Base-by-base conservation (phyloP, 331 rosid genomes). In the Rosa hybrid region DNA sequence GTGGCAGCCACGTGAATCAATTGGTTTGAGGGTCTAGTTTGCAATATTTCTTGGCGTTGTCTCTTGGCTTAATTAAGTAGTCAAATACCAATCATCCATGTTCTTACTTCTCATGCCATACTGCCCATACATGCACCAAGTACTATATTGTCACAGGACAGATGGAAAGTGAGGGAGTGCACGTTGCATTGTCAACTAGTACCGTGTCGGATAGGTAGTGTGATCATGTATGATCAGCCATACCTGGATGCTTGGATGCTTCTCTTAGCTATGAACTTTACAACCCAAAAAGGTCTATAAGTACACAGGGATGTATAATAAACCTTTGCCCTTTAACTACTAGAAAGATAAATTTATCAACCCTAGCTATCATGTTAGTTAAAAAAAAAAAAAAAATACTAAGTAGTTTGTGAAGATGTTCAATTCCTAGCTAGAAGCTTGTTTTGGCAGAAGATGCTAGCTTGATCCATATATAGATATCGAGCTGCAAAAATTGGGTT, bases 171-270 rank as follows among this genome's bases (percentile, higher is more conserved):
- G 57, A 44, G n/a, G 77, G 53, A 79, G 67, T 69, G 84, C 93
- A 86, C 89, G 92, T 88, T 89, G 78, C 83, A 81, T 68, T 89
- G 92, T 86, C 82, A 87, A 78, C 34, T 84, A 80, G 86, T 57
- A 87, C 68, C 81, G 75, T 78, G 86, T 86, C 84, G 65, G 81
- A 78, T 78, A 2, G 48, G 18, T 78, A 1, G 45, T 49, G 60
- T 34, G 39, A 34, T 34, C 39, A 34, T 3, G 39, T 3, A 34
- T 25, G 8, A 12, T 12, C 5, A 39, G 64, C 64, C 69, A 63
- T 30, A 6, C 17, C 41, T 50, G 75, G 30, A 39, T 69, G 53
- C 81, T 49, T 12, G 10, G 81, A 80, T 80, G 45, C 75, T 80
- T 74, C 81, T 84, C 84, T 81, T 89, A 86, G 89, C 88, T 85